These are phyloP conservation scores for Beauveria australis DNA, from an alignment of 2,329 filamentous ascomycete genomes.

Conservation along the genomic window DNA sequence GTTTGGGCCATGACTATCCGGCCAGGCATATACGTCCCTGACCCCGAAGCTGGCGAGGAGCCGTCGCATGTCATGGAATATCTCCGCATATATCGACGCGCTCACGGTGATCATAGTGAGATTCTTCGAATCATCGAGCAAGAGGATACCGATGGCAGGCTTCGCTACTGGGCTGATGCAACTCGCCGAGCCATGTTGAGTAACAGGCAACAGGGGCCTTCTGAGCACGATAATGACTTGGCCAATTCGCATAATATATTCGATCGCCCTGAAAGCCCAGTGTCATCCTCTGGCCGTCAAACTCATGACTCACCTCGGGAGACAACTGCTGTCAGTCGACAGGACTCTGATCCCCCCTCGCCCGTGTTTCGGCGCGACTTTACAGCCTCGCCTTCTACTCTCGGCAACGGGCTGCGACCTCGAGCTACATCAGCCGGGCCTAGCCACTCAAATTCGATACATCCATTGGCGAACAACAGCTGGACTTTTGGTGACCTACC, in stretches of 20 bases:
- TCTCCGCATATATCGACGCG: constrained; percentile 49
- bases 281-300: not conserved
- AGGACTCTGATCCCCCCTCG: not conserved
- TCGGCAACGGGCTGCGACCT: constrained; percentile 28
- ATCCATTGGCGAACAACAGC: constrained; percentile 50
- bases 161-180: constrained; percentile 51
- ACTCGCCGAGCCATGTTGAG: constrained; percentile 26
- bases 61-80: constrained; percentile 25
- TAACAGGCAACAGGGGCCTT: not conserved
- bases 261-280: constrained; percentile 10
- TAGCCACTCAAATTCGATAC: constrained; percentile 31
- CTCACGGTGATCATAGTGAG: constrained; percentile 49
- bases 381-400: not conserved
- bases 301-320: not conserved
- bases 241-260: constrained; percentile 7
- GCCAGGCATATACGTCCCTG: not conserved
- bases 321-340: not conserved
- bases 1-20: not conserved
- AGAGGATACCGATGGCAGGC: constrained; percentile 49
- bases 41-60: constrained; percentile 11
- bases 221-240: not conserved
- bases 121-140: constrained; percentile 54
- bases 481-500: constrained; percentile 48
- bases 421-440: constrained; percentile 52
- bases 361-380: constrained; percentile 7